These are phyloP conservation scores for Lyophyllum shimeji DNA, from an alignment of 768 basidiomycete species.

Conservation along the genomic window DNA sequence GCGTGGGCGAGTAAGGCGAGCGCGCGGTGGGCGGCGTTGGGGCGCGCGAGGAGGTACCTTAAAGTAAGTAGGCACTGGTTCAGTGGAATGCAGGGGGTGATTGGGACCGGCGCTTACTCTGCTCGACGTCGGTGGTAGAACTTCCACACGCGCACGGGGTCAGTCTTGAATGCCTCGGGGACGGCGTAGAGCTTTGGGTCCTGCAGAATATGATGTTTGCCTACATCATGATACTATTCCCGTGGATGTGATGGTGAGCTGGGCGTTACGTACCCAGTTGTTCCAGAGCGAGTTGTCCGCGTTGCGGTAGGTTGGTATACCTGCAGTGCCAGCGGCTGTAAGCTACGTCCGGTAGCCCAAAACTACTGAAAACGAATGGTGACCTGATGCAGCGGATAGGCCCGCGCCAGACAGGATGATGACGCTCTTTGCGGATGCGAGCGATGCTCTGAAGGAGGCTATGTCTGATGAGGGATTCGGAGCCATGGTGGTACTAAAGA, in stretches of 20 bases:
- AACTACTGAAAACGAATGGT: too few relatives aligned
- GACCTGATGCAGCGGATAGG: constrained; percentile 65
- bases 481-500: constrained; percentile 3
- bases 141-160: constrained; percentile 41
- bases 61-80: neutral
- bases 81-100: neutral
- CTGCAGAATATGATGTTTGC: constrained; percentile 1
- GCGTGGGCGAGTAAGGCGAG: constrained; percentile 38
- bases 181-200: constrained; percentile 26
- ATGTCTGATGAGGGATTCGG: constrained; percentile 22
- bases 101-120: too few relatives aligned
- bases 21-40: constrained; percentile 45
- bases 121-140: constrained; percentile 49
- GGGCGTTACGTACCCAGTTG: constrained; percentile 5
- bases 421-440: constrained; percentile 31
- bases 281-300: constrained; percentile 15
- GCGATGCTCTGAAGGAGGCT: constrained; percentile 16
- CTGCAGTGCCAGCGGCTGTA: neutral
- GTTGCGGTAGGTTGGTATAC: constrained; percentile 15
- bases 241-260: neutral
- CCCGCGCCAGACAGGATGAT: constrained; percentile 55
- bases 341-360: neutral
- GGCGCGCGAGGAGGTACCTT: constrained; percentile 36
- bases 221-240: neutral
- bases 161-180: constrained; percentile 37